A percentile compares a stretch with the other conserved stretches of the same genome.
These are phyloP conservation scores for Pichia sp. DNA, from an alignment of 1,139 yeast genomes.

Conservation along the genomic window DNA sequence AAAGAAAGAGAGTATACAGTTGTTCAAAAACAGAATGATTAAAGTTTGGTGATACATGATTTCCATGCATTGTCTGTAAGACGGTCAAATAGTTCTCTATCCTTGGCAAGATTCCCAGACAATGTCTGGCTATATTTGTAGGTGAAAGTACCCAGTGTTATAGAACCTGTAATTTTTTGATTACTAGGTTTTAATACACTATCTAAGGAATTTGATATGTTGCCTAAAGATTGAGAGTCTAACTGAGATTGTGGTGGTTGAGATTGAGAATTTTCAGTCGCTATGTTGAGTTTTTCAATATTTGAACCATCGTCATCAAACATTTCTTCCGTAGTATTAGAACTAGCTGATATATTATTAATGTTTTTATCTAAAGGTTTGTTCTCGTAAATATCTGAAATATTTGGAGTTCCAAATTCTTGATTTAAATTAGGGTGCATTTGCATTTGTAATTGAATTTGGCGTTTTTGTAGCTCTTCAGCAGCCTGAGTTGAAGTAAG, in stretches of 20 bases:
- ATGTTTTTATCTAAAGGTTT: background rate
- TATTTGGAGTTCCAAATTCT: slow-evolving; percentile 4
- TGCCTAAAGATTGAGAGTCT: no score
- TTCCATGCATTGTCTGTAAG: slow-evolving; percentile 15
- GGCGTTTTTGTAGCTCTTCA: slow-evolving; percentile 10
- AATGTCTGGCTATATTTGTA: slow-evolving; percentile 14
- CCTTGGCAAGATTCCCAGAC: slow-evolving; percentile 11
- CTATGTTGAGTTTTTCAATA: background rate
- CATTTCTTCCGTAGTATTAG: slow-evolving; percentile 1
- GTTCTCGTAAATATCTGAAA: slow-evolving; percentile 11
- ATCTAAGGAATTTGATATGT: no score
- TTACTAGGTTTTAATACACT: no score
- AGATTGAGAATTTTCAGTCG: background rate
- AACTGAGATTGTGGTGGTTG: background rate
- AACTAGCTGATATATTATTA: background rate
- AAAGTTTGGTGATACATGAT: slow-evolving; percentile 13
- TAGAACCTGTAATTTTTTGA: slow-evolving; percentile 12
- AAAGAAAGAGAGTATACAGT: background rate
- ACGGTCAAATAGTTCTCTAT: slow-evolving; percentile 13
- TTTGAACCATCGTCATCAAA: background rate
- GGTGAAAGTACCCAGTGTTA: slow-evolving; percentile 12
- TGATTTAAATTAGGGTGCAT: slow-evolving; percentile 9
- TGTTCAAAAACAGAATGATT: background rate
- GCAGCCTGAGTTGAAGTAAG: slow-evolving; percentile 1
- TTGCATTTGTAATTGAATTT: slow-evolving; percentile 9